Percentiles rank a stretch among this genome's conserved stretches.
These are phyloP conservation scores for Monosporascus ibericus DNA, from an alignment of 2,329 filamentous ascomycete genomes.

Conservation along the genomic window DNA sequence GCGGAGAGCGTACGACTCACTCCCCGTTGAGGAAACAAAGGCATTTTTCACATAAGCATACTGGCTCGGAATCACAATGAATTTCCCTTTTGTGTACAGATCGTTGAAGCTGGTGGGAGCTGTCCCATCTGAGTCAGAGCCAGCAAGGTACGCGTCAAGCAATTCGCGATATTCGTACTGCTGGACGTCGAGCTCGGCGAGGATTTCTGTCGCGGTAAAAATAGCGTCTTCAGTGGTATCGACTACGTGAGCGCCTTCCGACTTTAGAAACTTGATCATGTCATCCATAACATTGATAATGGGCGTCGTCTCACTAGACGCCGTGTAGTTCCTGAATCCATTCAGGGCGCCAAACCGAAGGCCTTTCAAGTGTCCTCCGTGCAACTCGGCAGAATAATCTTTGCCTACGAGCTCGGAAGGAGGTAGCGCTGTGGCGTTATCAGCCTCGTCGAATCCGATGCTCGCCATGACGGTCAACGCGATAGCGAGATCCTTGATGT, in stretches of 20 bases:
- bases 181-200: constrained; percentile 52
- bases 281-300: constrained; percentile 48
- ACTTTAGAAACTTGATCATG: constrained; percentile 38
- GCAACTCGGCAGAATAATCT: constrained; percentile 40
- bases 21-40: constrained; percentile 43
- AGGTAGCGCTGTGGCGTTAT: constrained; percentile 45
- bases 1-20: constrained; percentile 41
- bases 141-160: constrained; percentile 50
- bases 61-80: constrained; percentile 54
- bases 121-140: constrained; percentile 32
- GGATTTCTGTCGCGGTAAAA: constrained; percentile 43
- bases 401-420: constrained; percentile 32
- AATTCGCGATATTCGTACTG: constrained; percentile 51
- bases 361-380: constrained; percentile 17
- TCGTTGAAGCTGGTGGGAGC: constrained; percentile 40
- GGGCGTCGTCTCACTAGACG: constrained; percentile 45
- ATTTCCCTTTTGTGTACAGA: constrained; percentile 44
- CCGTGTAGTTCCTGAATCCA: constrained; percentile 52
- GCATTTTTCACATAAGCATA: constrained; percentile 48
- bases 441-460: constrained; percentile 41
- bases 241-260: constrained; percentile 43
- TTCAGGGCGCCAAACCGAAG: constrained; percentile 30
- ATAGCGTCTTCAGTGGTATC: constrained; percentile 36
- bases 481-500: constrained; percentile 42
- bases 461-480: constrained; percentile 47